These are phyloP conservation scores for Cyclocybe cylindracea DNA, from an alignment of 768 basidiomycete genomes.

Conservation along the genomic window DNA sequence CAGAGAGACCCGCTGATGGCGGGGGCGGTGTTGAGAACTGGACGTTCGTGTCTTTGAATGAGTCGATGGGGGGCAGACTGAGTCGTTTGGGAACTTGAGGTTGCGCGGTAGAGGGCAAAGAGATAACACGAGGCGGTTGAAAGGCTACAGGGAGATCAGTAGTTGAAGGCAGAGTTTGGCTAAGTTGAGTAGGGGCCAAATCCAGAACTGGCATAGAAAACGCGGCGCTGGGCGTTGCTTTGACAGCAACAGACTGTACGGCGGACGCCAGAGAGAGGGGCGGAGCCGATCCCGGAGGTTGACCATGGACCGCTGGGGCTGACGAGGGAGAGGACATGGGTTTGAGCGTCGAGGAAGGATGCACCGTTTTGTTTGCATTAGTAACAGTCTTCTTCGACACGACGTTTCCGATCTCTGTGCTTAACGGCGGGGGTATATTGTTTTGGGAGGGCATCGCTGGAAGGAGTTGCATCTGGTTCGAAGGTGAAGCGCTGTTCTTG, in stretches of 20 bases:
- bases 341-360: not conserved
- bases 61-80: not conserved
- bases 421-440: conserved; percentile 1
- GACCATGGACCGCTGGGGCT: too few relatives aligned
- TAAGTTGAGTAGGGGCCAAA: too few relatives aligned
- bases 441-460: not conserved
- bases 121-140: too few relatives aligned
- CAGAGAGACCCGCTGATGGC: not conserved
- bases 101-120: too few relatives aligned
- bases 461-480: not conserved
- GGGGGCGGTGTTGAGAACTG: not conserved
- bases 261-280: too few relatives aligned
- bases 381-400: conserved; percentile 7
- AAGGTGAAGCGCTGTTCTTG: conserved; percentile 14
- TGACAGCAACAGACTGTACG: too few relatives aligned
- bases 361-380: not conserved
- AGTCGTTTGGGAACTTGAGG: too few relatives aligned
- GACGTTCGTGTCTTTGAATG: not conserved
- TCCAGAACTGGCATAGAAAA: too few relatives aligned
- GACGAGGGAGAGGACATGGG: not conserved
- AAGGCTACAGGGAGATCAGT: too few relatives aligned
- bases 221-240: too few relatives aligned
- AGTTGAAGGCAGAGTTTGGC: too few relatives aligned
- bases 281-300: too few relatives aligned
- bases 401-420: conserved; percentile 9